These are phyloP conservation scores for Termitomyces sp. DNA, from an alignment of 768 basidiomycete genomes.

Conservation along the genomic window DNA sequence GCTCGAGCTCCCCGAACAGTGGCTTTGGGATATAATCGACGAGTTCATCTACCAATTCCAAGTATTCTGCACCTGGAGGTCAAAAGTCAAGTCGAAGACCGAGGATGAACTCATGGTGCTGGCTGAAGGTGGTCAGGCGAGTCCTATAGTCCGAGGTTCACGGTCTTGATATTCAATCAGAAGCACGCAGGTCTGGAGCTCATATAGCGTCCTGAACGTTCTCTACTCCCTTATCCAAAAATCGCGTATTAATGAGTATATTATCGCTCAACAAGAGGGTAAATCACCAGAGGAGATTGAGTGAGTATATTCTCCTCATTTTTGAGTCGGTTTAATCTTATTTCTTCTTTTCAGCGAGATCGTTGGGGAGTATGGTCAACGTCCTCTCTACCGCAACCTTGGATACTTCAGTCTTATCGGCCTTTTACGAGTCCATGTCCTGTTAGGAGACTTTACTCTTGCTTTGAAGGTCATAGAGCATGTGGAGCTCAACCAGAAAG, in stretches of 20 bases:
- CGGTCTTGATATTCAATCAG: not conserved
- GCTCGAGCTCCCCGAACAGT: conserved; percentile 94
- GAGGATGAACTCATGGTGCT: conserved; percentile 87
- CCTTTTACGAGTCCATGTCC: conserved; percentile 89
- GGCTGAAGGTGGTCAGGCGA: conserved; percentile 61
- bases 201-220: conserved; percentile 97
- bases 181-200: conserved; percentile 80
- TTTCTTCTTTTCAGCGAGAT: conserved; percentile 49
- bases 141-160: conserved; percentile 16
- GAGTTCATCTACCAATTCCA: conserved; percentile 99
- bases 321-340: not conserved
- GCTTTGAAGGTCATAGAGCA: conserved; percentile 94
- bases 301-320: conserved; percentile 38
- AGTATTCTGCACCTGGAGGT: conserved; percentile 89
- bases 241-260: conserved; percentile 90
- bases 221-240: conserved; percentile 99
- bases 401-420: conserved; percentile 98
- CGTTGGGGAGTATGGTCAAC: conserved; percentile 86
- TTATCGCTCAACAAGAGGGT: conserved; percentile 74
- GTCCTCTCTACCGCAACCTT: conserved; percentile 88
- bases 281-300: conserved; percentile 78
- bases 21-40: conserved; percentile 98
- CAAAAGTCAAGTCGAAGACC: conserved; percentile 76
- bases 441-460: conserved; percentile 93
- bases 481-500: conserved; percentile 89